Base-by-base conservation (phyloP, 2,329 filamentous ascomycete genomes). In the Claviceps digitariae region DNA sequence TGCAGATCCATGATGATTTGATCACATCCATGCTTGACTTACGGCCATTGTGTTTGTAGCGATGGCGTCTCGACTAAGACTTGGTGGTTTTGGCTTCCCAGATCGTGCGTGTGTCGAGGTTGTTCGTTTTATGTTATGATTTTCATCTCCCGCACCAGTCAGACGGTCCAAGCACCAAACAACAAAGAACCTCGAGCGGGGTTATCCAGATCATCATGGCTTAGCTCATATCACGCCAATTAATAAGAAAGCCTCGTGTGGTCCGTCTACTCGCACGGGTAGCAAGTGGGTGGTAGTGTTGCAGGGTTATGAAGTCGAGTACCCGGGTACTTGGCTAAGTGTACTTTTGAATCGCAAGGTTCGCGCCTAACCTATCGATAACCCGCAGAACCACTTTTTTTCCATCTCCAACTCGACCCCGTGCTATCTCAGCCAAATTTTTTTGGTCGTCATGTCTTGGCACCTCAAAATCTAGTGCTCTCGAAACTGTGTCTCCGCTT, bases 1-100 rank as follows among this genome's bases (percentile, higher is more conserved):
- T 45, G 1, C 15, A 40, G 4, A 2, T 15, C 7, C n/a, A 27
- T 34, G 36, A 17, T 15, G 36, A 15, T 8, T 36, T 36, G 36
- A 38, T 38, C 36, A 38, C 15, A 3, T 52, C 31, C 13, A 6
- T 48, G 29, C 46, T 34, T 34, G 20, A 54, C 50, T 58, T 54
- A 64, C 62, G 34, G 62, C 58, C 62, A 64, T 57, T 27, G 17
- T 27, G 41, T 45, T 41, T 46, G 15, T 25, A n/a, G 17, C 41
- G 36, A 36, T 50, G 10, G 48, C 21, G 31, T 40, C 34, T n/a
- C n/a, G n/a, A n/a, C n/a, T n/a, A 12, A 40, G 15, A 29, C 47
- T 3, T 21, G 45, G 7, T 10, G 4, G n/a, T 20, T 21, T 15
- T 29, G 25, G 17, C 25, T 20, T 13, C 25, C n/a, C 15, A 29